Evolutionary conservation across 2,329 filamentous ascomycete genomes (phyloP).

Genomic region (Bipolaris sorokiniana): DNA sequence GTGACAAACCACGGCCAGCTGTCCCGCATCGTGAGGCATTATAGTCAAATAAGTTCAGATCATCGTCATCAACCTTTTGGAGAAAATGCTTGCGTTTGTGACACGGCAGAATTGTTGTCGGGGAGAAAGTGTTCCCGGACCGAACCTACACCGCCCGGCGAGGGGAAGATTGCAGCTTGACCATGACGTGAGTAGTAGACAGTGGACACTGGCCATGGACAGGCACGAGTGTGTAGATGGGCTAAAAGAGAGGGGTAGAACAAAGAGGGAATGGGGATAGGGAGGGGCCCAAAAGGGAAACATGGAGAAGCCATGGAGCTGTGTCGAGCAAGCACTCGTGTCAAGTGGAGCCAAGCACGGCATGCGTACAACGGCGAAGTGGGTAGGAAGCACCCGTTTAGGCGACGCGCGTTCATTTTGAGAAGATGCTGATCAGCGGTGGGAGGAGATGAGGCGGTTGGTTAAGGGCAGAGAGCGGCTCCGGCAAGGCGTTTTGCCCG

Average conservation of each 20-base stretch:
- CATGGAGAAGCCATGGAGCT: background rate
- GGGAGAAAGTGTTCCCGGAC: background rate
- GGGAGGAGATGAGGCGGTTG: conserved; percentile 4
- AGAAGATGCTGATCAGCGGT: background rate
- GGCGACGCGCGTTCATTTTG: background rate
- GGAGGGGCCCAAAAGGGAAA: background rate
- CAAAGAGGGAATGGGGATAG: background rate
- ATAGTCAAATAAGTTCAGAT: background rate
- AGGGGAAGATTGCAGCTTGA: background rate
- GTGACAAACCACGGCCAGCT: background rate
- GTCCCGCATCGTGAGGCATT: background rate
- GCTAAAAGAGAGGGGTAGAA: background rate
- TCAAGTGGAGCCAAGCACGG: background rate
- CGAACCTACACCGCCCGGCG: background rate
- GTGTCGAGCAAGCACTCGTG: background rate
- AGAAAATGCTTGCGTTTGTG: background rate
- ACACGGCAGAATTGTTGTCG: background rate
- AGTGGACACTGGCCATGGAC: background rate
- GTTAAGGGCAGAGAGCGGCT: background rate
- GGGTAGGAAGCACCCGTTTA: background rate
- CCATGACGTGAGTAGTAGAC: background rate
- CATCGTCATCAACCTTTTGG: background rate
- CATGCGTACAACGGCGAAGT: background rate
- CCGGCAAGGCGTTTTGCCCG: background rate
- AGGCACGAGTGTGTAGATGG: background rate